phyloP scores from a whole-genome alignment of 1,139 yeast species.

The Suhomyces anneliseae region DNA sequence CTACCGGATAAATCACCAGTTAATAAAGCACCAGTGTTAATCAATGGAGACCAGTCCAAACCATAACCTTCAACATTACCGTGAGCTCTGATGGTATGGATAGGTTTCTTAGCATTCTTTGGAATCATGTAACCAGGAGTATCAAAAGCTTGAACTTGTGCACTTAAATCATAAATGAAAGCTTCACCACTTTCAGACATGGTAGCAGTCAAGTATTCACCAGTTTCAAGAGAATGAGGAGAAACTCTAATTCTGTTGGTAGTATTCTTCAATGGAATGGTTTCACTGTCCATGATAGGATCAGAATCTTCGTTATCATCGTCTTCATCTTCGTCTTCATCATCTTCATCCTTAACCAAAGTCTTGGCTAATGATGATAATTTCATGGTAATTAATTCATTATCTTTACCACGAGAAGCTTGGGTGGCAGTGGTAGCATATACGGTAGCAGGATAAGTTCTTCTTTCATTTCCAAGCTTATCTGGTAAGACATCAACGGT shows the following conservation, averaged over 20 bases:
- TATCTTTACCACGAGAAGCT: conserved; percentile 83
- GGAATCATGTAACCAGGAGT: conserved; percentile 84
- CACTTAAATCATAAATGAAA: conserved; percentile 73
- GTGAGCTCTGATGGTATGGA: conserved; percentile 81
- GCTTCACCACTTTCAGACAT: conserved; percentile 93
- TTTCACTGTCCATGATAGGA: conserved; percentile 85
- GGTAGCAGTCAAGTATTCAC: conserved; percentile 84
- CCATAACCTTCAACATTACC: conserved; percentile 99
- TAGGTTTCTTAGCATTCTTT: conserved; percentile 73
- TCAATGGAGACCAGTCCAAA: conserved; percentile 91
- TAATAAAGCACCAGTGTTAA: conserved; percentile 75
- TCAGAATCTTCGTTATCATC: conserved; percentile 67
- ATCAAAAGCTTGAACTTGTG: conserved; percentile 82
- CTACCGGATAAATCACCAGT: conserved; percentile 91
- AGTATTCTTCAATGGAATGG: conserved; percentile 73
- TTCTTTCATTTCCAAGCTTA: conserved; percentile 80
- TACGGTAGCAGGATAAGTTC: conserved; percentile 85
- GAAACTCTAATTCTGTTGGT: conserved; percentile 87
- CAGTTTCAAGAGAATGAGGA: conserved; percentile 73
- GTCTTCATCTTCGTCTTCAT: conserved; percentile 66
- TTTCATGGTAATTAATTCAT: conserved; percentile 82
- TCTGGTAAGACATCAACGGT: conserved; percentile 90
- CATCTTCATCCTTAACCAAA: conserved; percentile 73
- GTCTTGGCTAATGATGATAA: conserved; percentile 83
- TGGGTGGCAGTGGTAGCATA: conserved; percentile 92